A percentile compares a stretch with the other conserved stretches of the same genome.
phyloP scores from a whole-genome alignment of 2,329 filamentous ascomycete species.

The Ophiostoma sp. region DNA sequence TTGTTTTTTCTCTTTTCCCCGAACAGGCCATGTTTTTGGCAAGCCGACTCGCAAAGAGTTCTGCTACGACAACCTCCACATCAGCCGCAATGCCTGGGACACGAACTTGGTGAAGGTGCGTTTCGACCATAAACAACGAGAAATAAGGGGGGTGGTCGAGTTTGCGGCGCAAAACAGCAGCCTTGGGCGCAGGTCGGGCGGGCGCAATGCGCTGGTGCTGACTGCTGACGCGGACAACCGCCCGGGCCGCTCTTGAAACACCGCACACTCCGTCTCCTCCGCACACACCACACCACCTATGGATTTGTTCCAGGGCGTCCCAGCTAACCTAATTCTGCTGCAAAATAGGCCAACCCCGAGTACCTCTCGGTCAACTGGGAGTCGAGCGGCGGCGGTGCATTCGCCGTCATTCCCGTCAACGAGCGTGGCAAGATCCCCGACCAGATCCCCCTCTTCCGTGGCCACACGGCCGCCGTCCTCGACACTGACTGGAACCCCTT shows the following conservation, averaged over 20 bases:
- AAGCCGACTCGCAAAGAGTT: slow-evolving; percentile 93
- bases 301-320: neutral
- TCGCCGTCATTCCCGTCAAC: slow-evolving; percentile 88
- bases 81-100: slow-evolving; percentile 99
- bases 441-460: slow-evolving; percentile 89
- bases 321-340: neutral
- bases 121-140: neutral
- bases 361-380: slow-evolving; percentile 99
- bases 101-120: slow-evolving; percentile 95
- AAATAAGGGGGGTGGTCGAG: neutral
- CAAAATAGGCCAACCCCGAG: slow-evolving; percentile 79
- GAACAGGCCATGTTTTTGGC: slow-evolving; percentile 92
- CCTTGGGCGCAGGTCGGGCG: neutral
- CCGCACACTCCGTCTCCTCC: neutral
- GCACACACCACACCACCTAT: neutral
- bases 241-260: neutral
- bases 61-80: slow-evolving; percentile 97
- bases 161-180: neutral
- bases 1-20: neutral
- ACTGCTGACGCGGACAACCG: slow-evolving; percentile 3
- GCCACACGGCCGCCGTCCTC: slow-evolving; percentile 91
- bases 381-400: slow-evolving; percentile 89
- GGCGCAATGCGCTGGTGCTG: slow-evolving; percentile 10
- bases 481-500: slow-evolving; percentile 99
- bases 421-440: slow-evolving; percentile 91